These are phyloP conservation scores for Tuber indicum DNA, from an alignment of 495 filamentous ascomycete genomes.

Conservation along the genomic window DNA sequence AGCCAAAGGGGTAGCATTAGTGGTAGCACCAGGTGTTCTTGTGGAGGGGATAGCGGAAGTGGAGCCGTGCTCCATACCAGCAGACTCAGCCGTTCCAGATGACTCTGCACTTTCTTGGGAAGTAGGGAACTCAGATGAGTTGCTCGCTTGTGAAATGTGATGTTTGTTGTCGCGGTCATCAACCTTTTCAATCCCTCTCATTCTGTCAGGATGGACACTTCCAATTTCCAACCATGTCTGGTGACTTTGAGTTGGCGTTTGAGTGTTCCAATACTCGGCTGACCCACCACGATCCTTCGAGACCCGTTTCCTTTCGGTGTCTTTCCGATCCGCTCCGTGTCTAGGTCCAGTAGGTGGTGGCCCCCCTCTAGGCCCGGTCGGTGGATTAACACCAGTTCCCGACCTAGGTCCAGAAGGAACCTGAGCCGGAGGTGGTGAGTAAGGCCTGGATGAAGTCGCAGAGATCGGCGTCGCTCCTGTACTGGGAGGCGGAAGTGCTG, in stretches of 20 bases:
- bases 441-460: conserved; percentile 33
- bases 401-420: conserved; percentile 30
- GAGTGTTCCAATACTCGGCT: conserved; percentile 32
- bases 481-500: conserved; percentile 18
- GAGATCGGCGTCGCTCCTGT: conserved; percentile 30
- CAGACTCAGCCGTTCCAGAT: background rate
- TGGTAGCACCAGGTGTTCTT: conserved; percentile 5
- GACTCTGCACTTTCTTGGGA: conserved; percentile 19
- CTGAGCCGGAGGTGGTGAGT: conserved; percentile 31
- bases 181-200: conserved; percentile 34
- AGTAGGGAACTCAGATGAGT: conserved; percentile 14
- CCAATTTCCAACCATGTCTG: conserved; percentile 22
- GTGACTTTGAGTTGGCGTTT: conserved; percentile 13
- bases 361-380: conserved; percentile 38
- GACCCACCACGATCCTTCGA: conserved; percentile 29
- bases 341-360: conserved; percentile 38
- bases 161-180: conserved; percentile 33
- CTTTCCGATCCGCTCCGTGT: conserved; percentile 29
- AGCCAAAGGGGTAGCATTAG: conserved; percentile 25
- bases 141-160: conserved; percentile 27
- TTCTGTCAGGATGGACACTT: conserved; percentile 34
- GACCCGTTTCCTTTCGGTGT: conserved; percentile 31
- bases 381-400: conserved; percentile 24
- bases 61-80: conserved; percentile 7
- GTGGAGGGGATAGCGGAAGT: conserved; percentile 22